Conservation (phyloP, 345 rosid genomes). For the Turnera subulata region DNA sequence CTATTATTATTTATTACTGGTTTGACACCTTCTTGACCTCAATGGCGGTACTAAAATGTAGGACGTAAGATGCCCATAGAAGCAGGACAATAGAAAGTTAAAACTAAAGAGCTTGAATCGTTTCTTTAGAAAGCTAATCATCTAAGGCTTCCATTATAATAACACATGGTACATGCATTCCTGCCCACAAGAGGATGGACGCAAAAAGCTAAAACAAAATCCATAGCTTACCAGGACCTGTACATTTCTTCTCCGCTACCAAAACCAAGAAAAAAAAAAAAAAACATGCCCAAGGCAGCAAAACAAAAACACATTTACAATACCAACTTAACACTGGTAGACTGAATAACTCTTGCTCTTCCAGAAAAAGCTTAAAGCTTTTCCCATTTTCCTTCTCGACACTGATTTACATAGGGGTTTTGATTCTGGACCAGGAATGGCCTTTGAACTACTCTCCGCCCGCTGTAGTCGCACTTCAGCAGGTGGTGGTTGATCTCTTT, state of each 20-base stretch:
- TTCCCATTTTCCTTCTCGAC: constrained; percentile 68
- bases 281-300: constrained; percentile 24
- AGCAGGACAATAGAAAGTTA: too few species aligned
- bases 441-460: constrained; percentile 35
- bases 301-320: constrained; percentile 41
- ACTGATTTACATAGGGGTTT: constrained; percentile 59
- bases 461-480: constrained; percentile 17
- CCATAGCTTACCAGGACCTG: constrained; percentile 47
- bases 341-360: constrained; percentile 87
- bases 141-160: constrained; percentile 6
- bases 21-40: too few species aligned
- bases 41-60: too few species aligned
- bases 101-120: too few species aligned
- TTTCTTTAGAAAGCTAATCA: not conserved
- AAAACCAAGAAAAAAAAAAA: constrained; percentile 22
- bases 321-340: constrained; percentile 37
- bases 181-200: constrained; percentile 16
- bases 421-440: constrained; percentile 33
- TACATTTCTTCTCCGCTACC: constrained; percentile 56
- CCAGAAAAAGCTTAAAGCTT: constrained; percentile 73
- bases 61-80: too few species aligned
- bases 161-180: constrained; percentile 15
- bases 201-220: constrained; percentile 12
- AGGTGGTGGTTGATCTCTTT: constrained; percentile 61
- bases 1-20: too few species aligned